Evolutionary conservation across 2,329 filamentous ascomycete genomes (phyloP).

Genomic region (Pyrenophora graminea): DNA sequence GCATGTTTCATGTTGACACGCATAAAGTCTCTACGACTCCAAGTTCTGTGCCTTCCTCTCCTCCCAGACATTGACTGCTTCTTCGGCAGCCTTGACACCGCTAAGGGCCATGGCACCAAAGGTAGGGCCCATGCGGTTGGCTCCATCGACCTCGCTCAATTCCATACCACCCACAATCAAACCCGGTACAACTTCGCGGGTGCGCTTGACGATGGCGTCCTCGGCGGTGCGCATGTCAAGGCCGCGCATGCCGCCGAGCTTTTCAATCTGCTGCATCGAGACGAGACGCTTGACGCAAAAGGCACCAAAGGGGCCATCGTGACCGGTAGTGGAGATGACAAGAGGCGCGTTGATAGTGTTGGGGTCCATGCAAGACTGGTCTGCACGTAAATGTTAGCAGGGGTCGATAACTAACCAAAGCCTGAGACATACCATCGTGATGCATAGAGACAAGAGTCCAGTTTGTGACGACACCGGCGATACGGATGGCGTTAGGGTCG

Average conservation of each 20-base stretch:
- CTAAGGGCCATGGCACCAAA: conserved; percentile 88
- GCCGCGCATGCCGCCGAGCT: conserved; percentile 88
- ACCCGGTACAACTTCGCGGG: conserved; percentile 83
- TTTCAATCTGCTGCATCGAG: conserved; percentile 80
- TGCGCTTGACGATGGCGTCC: conserved; percentile 91
- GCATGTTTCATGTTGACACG: not conserved
- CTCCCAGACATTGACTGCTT: conserved; percentile 77
- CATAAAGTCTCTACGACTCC: conserved; percentile 36
- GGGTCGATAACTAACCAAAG: not conserved
- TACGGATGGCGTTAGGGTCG: conserved; percentile 62
- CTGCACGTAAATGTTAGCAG: conserved; percentile 54
- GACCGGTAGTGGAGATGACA: conserved; percentile 86
- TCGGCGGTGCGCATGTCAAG: conserved; percentile 91
- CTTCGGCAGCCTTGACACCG: conserved; percentile 90
- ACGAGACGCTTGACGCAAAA: conserved; percentile 91
- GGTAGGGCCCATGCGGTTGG: conserved; percentile 88
- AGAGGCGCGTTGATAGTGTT: conserved; percentile 95
- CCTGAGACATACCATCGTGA: conserved; percentile 26
- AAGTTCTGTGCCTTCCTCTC: conserved; percentile 76
- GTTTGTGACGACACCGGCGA: conserved; percentile 92
- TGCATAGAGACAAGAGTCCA: conserved; percentile 85
- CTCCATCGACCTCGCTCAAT: conserved; percentile 84
- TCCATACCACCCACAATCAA: conserved; percentile 96
- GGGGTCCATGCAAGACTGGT: conserved; percentile 95
- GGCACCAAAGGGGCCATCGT: conserved; percentile 88